phyloP scores from a whole-genome alignment of 78 protist species.

The Chrysochromulina parva region DNA sequence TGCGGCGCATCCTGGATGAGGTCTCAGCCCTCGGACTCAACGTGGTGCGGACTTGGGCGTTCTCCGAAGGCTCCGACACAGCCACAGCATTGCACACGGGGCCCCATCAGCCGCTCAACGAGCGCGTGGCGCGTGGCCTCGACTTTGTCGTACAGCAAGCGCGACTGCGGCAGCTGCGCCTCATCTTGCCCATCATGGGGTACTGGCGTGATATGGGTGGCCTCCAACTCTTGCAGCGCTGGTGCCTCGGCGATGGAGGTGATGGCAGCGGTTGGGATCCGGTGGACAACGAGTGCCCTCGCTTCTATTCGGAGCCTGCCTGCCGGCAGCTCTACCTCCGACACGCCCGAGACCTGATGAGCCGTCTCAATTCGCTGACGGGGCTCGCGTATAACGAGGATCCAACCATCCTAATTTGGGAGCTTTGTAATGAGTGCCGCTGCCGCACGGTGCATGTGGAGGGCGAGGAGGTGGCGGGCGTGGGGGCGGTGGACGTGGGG shows the following conservation, averaged over 20 bases:
- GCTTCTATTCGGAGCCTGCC: neutral
- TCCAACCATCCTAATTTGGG: neutral
- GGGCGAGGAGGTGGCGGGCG: too few species aligned
- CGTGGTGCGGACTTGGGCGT: neutral
- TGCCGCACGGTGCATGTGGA: too few species aligned
- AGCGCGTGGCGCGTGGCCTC: neutral
- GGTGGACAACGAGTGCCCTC: neutral
- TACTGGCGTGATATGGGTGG: neutral
- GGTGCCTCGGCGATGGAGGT: too few species aligned
- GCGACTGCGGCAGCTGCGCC: neutral
- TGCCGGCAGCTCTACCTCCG: neutral
- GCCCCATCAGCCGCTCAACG: neutral
- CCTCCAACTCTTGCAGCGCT: neutral
- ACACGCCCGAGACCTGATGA: neutral
- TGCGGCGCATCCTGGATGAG: neutral
- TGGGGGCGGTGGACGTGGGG: too few species aligned
- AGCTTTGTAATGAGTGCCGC: neutral
- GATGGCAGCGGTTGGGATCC: neutral
- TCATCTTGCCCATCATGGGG: neutral
- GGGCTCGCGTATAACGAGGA: neutral
- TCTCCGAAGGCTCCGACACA: neutral
- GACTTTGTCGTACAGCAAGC: neutral
- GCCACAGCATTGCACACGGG: neutral
- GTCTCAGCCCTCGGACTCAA: neutral
- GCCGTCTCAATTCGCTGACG: neutral